Percentiles rank a stretch among this genome's conserved stretches.
Evolutionary conservation across 345 rosid species (phyloP).

Genomic region (Ailanthus altissimus): DNA sequence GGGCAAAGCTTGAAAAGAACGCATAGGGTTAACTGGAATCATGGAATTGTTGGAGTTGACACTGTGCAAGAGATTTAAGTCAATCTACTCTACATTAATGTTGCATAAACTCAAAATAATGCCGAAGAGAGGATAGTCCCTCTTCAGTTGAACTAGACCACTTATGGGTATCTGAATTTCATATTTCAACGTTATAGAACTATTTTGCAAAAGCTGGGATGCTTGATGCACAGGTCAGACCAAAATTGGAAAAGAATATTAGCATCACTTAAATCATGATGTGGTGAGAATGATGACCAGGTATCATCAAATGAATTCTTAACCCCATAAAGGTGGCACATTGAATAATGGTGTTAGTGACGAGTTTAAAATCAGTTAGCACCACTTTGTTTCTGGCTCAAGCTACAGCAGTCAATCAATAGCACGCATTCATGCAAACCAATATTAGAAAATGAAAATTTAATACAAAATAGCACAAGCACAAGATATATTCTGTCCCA

Average conservation of each 20-base stretch:
- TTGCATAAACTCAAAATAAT: too few species aligned
- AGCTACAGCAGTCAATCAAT: neutral
- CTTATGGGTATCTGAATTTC: neutral
- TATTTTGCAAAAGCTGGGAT: neutral
- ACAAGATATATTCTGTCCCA: neutral
- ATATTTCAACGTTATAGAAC: neutral
- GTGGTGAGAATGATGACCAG: neutral
- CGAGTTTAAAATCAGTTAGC: neutral
- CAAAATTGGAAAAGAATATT: neutral
- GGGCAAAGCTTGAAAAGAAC: neutral
- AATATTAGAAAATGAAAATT: neutral
- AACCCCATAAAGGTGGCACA: neutral
- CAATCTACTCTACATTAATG: too few species aligned
- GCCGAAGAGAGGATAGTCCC: too few species aligned
- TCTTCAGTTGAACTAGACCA: neutral
- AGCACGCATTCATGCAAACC: neutral
- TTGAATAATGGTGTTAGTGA: neutral
- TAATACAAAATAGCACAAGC: neutral
- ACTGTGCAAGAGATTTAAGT: neutral
- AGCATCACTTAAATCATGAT: neutral
- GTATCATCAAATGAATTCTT: neutral
- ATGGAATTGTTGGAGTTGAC: neutral
- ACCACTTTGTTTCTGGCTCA: neutral
- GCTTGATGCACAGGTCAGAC: neutral
- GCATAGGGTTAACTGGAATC: neutral